A percentile compares a stretch with the other conserved stretches of the same genome.
These are phyloP conservation scores for Collariella sp. DNA, from an alignment of 495 filamentous ascomycete species.

Conservation along the genomic window DNA sequence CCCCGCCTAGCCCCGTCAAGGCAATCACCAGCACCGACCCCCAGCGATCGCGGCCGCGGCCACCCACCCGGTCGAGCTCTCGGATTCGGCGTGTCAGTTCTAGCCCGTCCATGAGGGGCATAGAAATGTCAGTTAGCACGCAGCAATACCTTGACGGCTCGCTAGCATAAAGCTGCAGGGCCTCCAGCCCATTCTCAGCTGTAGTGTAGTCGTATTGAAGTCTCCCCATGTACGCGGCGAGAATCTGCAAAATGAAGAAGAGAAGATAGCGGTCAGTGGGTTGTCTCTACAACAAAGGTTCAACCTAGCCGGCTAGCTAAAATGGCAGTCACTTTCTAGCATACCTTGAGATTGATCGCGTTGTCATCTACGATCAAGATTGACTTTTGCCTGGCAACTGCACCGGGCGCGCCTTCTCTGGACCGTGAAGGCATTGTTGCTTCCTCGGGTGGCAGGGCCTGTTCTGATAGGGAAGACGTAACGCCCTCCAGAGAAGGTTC, in stretches of 20 bases:
- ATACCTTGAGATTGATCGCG: conserved; percentile 32
- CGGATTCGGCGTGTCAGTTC: conserved; percentile 56
- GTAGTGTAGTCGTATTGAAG: conserved; percentile 42
- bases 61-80: conserved; percentile 43
- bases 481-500: too few species aligned
- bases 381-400: too few species aligned
- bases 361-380: conserved; percentile 41
- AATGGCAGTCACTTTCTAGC: too few species aligned
- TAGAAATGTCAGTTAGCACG: conserved; percentile 53
- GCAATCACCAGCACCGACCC: conserved; percentile 55
- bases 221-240: conserved; percentile 49
- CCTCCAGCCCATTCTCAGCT: conserved; percentile 51
- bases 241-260: conserved; percentile 18
- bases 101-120: conserved; percentile 66
- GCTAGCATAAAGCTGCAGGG: conserved; percentile 43
- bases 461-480: too few species aligned
- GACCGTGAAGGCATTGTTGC: too few species aligned
- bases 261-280: too few species aligned
- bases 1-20: conserved; percentile 58
- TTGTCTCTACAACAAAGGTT: too few species aligned
- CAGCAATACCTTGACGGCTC: conserved; percentile 30
- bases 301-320: too few species aligned
- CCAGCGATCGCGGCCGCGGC: too few species aligned
- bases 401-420: too few species aligned
- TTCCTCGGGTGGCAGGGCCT: too few species aligned